Evolutionary conservation across 2,329 filamentous ascomycete genomes (phyloP).

Genomic region (Pseudonectria buxi): DNA sequence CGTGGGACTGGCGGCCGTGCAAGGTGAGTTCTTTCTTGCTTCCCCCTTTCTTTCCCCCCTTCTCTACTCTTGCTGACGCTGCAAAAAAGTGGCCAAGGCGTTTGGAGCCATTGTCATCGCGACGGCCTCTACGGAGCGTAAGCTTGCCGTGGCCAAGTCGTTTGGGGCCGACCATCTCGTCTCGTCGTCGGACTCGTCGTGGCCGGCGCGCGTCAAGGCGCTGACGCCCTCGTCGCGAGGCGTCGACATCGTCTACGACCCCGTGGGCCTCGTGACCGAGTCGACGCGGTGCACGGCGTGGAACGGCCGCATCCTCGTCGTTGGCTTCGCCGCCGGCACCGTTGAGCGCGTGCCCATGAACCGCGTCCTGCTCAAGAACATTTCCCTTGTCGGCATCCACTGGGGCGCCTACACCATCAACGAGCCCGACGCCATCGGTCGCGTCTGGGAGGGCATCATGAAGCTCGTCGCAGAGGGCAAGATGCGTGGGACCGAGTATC

Average conservation of each 20-base stretch:
- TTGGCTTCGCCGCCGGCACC: slow-evolving; percentile 68
- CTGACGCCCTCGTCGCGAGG: slow-evolving; percentile 65
- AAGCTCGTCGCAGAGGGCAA: slow-evolving; percentile 70
- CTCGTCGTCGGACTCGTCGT: slow-evolving; percentile 62
- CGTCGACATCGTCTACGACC: slow-evolving; percentile 93
- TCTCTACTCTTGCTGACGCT: too few species aligned
- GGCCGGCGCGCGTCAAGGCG: slow-evolving; percentile 65
- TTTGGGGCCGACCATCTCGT: slow-evolving; percentile 83
- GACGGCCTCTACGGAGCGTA: slow-evolving; percentile 74
- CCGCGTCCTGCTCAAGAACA: slow-evolving; percentile 88
- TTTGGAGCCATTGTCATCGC: slow-evolving; percentile 89
- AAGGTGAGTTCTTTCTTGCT: slow-evolving; percentile 41
- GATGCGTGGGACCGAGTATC: slow-evolving; percentile 75
- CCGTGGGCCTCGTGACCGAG: slow-evolving; percentile 81
- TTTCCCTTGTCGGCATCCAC: slow-evolving; percentile 80
- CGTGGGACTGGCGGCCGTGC: slow-evolving; percentile 84
- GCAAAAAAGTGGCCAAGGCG: slow-evolving; percentile 68
- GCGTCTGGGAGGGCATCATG: slow-evolving; percentile 79
- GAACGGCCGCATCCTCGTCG: slow-evolving; percentile 82
- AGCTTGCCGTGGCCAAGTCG: slow-evolving; percentile 67
- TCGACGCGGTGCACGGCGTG: slow-evolving; percentile 88
- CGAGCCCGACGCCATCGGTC: slow-evolving; percentile 61
- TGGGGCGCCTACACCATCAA: slow-evolving; percentile 80
- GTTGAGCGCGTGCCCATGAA: slow-evolving; percentile 95
- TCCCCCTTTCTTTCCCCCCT: too few species aligned